Base-by-base conservation (phyloP, 2,329 filamentous ascomycete species). In the Chaetomiaceae sp. region DNA sequence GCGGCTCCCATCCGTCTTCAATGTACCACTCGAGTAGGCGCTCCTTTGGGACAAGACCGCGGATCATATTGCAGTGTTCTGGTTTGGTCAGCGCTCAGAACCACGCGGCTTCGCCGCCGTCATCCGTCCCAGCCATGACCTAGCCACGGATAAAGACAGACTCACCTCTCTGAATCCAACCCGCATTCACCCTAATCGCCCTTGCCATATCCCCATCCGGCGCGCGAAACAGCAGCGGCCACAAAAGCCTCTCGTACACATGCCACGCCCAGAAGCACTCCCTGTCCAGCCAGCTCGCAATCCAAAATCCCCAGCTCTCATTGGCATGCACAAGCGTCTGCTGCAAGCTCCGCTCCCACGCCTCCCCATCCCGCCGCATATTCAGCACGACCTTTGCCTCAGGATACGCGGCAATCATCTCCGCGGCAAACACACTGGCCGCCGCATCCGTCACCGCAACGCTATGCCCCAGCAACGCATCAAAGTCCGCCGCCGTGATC, bases 1-100 rank as follows among this genome's bases (percentile, higher is more conserved):
- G 62, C 9, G 67, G 67, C 38, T 56, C 62, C 68, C 68, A 70
- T 12, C 67, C 67, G 17, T 71, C 62, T 27, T 62, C 55, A 1
- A 65, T 57, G 9, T 61, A 57, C 60, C 61, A 70, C 39, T 69
- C 66, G 3, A 71, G 59, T 11, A 68, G 50, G 10, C 58, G 53
- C 1, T 66, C 62, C 6, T 50, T 50, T 1, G 63, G 49, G n/a
- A 68, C 63, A 6, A 68, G 48, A 9, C 58, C 59, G 10, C 62
- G 59, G 17, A 68, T 58, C 60, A 63, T 62, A 47, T 53, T 53
- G 41, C 53, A 55, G 51, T 66, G 63, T 38, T 64, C 63, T 62
- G 38, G 29, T 17, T 10, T 15, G 2, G 40, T 48, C 19, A 41
- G 34, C 40, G n/a, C n/a, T n/a, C n/a, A n/a, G n/a, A n/a, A n/a